Base-by-base conservation (phyloP, 192 early-diverging fungal genomes). In the Podila epigama region DNA sequence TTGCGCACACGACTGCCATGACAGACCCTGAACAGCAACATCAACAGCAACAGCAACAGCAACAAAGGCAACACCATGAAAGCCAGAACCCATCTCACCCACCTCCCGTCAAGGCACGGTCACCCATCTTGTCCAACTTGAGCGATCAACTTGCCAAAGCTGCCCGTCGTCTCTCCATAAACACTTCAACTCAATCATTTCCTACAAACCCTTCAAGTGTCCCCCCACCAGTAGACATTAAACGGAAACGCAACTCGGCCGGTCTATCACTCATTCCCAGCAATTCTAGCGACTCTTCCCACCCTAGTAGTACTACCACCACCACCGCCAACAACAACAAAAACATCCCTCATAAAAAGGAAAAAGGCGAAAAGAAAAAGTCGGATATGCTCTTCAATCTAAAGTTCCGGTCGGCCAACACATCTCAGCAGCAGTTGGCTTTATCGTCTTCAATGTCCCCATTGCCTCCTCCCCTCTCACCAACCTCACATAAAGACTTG, bases 301-400 rank as follows among this genome's bases (percentile, higher is more conserved):
- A n/a, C n/a, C n/a, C n/a, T n/a, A n/a, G n/a, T n/a, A n/a, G n/a
- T n/a, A n/a, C n/a, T 36, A 42, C 8, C 29, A 42, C 20, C 29
- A 57, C 15, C 40, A 42, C 2, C 63, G 52, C 53, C 34, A 59
- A 52, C 15, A 31, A 70, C 15, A 51, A 13, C 28, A 63, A 66
- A 18, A 36, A 42, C 36, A 40, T 15, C 51, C 53, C 44, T 13
- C 25, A 54, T 13, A 52, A 34, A 25, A 13, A 29, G 20, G 54
- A 16, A 25, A 51, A 60, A 29, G 39, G 33, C 32, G 36, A 58
- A 31, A 50, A 58, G 51, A 66, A 66, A 18, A 77, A 68, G 60
- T 66, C 58, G 34, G 73, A 77, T 40, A 37, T 77, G 16, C n/a
- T n/a, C n/a, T 68, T 77, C 56, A 77, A 77, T 32, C 11, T 68